phyloP scores from a whole-genome alignment of 306 rosid species.

The Pyrus communis region DNA sequence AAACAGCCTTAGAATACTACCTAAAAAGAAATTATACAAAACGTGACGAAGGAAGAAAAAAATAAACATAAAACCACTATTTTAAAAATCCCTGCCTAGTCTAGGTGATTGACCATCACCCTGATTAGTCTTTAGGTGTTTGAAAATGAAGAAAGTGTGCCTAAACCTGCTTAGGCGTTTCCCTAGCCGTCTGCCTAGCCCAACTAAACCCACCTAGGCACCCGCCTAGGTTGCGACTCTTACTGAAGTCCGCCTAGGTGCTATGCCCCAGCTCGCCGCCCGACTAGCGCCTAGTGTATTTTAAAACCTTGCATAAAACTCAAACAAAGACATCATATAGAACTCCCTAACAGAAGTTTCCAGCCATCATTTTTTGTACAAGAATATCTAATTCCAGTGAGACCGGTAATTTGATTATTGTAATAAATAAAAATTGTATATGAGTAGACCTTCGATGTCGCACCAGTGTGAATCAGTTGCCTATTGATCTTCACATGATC shows the following conservation, averaged over 20 bases:
- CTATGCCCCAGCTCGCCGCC: too few relatives aligned
- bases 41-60: neutral
- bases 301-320: neutral
- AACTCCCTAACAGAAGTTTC: neutral
- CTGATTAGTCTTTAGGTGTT: too few relatives aligned
- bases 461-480: neutral
- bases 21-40: neutral
- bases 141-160: too few relatives aligned
- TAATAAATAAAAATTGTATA: neutral
- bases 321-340: neutral
- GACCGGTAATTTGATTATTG: neutral
- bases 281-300: too few relatives aligned
- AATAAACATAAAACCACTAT: too few relatives aligned
- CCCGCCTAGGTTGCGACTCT: too few relatives aligned
- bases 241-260: too few relatives aligned
- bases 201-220: too few relatives aligned
- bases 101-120: rapidly evolving
- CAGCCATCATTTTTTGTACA: constrained; percentile 16
- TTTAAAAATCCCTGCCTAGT: too few relatives aligned
- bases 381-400: neutral
- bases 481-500: neutral
- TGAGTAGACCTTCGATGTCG: neutral
- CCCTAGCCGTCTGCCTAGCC: too few relatives aligned
- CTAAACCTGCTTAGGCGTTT: too few relatives aligned
- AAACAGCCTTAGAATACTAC: neutral